Evolutionary conservation across 176 grass and related monocot genomes (phyloP), one percentile per base, ranked within the genome.

Genomic region (Phyllostachys edulis): DNA sequence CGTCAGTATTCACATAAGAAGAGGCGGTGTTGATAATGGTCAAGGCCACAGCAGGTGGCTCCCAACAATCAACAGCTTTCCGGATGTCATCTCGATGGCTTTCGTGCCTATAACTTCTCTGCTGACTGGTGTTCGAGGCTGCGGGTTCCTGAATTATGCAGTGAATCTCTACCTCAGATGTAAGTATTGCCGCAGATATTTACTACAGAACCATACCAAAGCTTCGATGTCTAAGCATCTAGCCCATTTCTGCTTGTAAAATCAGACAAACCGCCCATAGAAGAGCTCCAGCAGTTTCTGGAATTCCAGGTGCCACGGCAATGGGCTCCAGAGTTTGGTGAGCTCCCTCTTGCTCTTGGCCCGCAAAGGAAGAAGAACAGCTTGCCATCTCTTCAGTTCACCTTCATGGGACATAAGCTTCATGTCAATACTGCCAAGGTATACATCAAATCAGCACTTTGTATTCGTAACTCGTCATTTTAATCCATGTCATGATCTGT

Each of bases 101-200:
- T 97, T 97, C 50, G 86, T 92, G 54, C 95, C 95, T 32, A 88
- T 97, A 65, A 94, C 87, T 16, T 89, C 88, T 56, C 78, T 97
- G 41, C 84, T 97, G 4, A 74, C 83, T 24, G 92, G 94, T 67
- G 88, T 94, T 21, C 71, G 14, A 20, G 94, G 94, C 61, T 87
- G 84, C 66, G 94, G 94, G 6, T 89, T 94, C 78, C 42, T 97
- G 11, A 97, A 90, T 77, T 90, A 97, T 29, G 94, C 92, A 7
- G 69, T 97, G 45, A 97, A 97, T 82, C 92, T 94, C 41, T 97
- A 97, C 82, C 92, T 94, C 81, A 87, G 94, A 85, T 94, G 94
- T 92, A 94, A 79, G 77, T 66, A 41, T 82, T 69, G 23, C 38
- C 8, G 0, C 18, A 12, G 14, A 29, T 46, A 16, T 55, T 59